Evolutionary conservation across 345 rosid species (phyloP).

Genomic region (Eucalyptus sideroxylon): DNA sequence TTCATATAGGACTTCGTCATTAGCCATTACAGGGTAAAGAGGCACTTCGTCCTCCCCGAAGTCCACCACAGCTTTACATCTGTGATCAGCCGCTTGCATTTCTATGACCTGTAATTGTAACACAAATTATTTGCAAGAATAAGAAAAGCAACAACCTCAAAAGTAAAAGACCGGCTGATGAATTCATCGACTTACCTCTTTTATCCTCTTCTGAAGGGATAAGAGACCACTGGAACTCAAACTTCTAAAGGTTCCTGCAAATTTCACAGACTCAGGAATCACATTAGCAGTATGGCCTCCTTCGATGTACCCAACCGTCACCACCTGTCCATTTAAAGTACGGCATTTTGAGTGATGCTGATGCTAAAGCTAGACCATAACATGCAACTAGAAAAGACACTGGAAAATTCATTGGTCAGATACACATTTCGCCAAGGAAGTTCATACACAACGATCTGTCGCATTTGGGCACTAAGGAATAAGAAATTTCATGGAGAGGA

Average conservation of each 20-base stretch:
- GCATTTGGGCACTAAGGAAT: neutral
- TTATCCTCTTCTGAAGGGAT: constrained; percentile 35
- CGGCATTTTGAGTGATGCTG: neutral
- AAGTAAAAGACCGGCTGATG: neutral
- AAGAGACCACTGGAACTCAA: constrained; percentile 37
- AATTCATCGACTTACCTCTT: constrained; percentile 9
- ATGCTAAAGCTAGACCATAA: neutral
- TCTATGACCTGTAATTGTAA: too few species aligned
- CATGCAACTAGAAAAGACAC: neutral
- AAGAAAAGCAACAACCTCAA: too few species aligned
- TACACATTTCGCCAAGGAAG: neutral
- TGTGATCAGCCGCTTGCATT: too few species aligned
- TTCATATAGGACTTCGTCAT: too few species aligned
- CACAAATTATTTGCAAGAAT: too few species aligned
- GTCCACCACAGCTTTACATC: too few species aligned
- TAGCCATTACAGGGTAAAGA: too few species aligned
- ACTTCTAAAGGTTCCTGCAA: constrained; percentile 58
- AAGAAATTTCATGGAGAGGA: neutral
- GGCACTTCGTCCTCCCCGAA: too few species aligned
- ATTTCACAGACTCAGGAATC: constrained; percentile 34
- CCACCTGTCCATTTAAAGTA: constrained; percentile 19
- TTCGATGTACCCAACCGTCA: constrained; percentile 46
- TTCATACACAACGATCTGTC: neutral
- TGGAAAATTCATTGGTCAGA: neutral
- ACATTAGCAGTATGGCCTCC: constrained; percentile 56